These are phyloP conservation scores for Syzygium syzygioides DNA, from an alignment of 441 rosid species.

Conservation along the genomic window DNA sequence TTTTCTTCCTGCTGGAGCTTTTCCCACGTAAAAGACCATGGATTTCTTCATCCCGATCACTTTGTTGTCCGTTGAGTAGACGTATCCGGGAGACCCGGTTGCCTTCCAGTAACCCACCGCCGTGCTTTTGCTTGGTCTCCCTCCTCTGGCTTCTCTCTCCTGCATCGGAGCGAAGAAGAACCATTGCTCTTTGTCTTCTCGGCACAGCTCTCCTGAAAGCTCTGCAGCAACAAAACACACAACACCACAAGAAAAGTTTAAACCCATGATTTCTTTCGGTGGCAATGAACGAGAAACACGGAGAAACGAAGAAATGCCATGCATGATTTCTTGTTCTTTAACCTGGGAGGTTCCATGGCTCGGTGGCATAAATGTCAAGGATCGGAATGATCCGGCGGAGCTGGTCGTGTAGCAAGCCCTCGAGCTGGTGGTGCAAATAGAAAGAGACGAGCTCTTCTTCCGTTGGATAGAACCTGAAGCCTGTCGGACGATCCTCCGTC, in stretches of 20 bases:
- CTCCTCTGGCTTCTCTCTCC: conserved; percentile 72
- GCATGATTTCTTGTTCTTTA: neutral
- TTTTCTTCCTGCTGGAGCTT: conserved; percentile 65
- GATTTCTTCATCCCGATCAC: conserved; percentile 70
- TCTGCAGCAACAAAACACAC: conserved; percentile 28
- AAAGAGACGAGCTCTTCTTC: conserved; percentile 51
- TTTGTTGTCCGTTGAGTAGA: conserved; percentile 45
- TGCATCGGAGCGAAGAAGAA: conserved; percentile 73
- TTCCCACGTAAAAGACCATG: conserved; percentile 82
- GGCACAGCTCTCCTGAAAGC: conserved; percentile 45
- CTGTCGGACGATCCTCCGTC: neutral
- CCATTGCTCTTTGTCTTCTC: conserved; percentile 74
- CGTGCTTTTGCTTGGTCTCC: conserved; percentile 59
- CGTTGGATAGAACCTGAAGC: neutral
- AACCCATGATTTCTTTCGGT: neutral
- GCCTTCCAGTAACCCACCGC: conserved; percentile 79
- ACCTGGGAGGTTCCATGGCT: conserved; percentile 79
- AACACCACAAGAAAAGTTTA: neutral
- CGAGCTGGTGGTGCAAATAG: conserved; percentile 63
- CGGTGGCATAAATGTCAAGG: conserved; percentile 37
- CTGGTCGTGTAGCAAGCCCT: conserved; percentile 29
- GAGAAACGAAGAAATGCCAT: neutral
- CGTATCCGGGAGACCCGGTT: conserved; percentile 69
- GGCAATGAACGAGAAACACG: neutral
- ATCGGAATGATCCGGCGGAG: conserved; percentile 49